These are phyloP conservation scores for Entrophospora sp. DNA, from an alignment of 192 early-diverging fungal species.

Conservation along the genomic window DNA sequence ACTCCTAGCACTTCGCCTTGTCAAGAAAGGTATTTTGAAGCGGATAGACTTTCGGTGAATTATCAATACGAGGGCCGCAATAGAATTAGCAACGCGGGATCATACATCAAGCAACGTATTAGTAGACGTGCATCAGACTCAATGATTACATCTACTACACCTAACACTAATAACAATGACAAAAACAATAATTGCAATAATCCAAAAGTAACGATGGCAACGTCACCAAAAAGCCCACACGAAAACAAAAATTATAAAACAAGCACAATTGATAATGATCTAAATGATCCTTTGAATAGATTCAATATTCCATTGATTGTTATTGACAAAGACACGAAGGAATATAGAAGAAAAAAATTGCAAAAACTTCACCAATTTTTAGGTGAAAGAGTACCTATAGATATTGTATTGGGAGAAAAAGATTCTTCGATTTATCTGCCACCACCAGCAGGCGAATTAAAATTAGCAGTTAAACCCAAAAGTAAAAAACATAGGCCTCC, in stretches of 20 bases:
- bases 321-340: slow-evolving; percentile 8
- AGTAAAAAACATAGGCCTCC: neutral
- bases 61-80: neutral
- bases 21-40: neutral
- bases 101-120: neutral
- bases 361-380: slow-evolving; percentile 38
- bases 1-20: neutral
- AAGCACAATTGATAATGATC: too few species aligned
- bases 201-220: too few species aligned
- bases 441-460: too few species aligned
- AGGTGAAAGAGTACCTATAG: slow-evolving; percentile 30
- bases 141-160: neutral
- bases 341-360: slow-evolving; percentile 26
- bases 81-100: neutral
- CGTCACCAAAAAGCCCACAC: too few species aligned
- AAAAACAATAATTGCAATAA: too few species aligned
- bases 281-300: too few species aligned
- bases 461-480: too few species aligned
- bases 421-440: neutral
- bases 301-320: neutral
- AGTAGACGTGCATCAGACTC: slow-evolving; percentile 17
- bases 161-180: too few species aligned
- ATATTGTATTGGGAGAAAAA: slow-evolving; percentile 11
- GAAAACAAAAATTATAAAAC: too few species aligned
- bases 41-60: neutral